A percentile compares a stretch with the other conserved stretches of the same genome.
Conservation (phyloP, 768 basidiomycete genomes). For the Xerocomus spinulosus region DNA sequence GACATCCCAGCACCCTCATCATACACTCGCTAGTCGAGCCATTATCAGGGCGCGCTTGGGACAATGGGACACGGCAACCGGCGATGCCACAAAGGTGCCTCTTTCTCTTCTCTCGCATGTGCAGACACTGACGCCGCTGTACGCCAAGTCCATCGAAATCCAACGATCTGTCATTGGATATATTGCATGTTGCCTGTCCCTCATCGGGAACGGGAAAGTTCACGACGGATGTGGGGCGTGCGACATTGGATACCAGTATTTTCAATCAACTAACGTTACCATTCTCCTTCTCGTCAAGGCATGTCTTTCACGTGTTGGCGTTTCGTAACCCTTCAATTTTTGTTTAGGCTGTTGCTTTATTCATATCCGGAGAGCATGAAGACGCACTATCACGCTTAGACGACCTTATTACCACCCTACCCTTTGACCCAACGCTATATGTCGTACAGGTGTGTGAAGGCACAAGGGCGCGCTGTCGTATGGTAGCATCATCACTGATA, state of each 20-base stretch:
- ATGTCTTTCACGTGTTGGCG: background rate
- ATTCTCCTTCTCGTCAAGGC: background rate
- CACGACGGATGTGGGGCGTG: background rate
- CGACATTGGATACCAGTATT: background rate
- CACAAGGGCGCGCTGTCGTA: background rate
- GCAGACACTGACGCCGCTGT: background rate
- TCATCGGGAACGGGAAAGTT: background rate
- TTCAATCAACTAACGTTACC: background rate
- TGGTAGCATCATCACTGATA: background rate
- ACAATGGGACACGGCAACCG: background rate
- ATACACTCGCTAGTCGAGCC: background rate
- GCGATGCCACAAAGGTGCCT: background rate
- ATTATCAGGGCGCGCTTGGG: background rate
- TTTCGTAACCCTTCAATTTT: background rate
- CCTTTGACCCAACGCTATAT: background rate
- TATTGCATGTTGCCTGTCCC: background rate
- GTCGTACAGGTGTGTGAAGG: background rate
- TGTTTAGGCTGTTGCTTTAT: slow-evolving; percentile 3
- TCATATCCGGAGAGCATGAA: slow-evolving; percentile 4
- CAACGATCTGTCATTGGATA: slow-evolving; percentile 1
- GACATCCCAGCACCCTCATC: background rate
- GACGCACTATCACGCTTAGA: slow-evolving; percentile 5
- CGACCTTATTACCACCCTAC: background rate
- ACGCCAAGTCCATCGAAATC: background rate
- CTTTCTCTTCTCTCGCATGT: background rate